Percentiles rank a stretch among this genome's conserved stretches.
phyloP scores from a whole-genome alignment of 2,329 filamentous ascomycete species.

The Neofusicoccum ribis region DNA sequence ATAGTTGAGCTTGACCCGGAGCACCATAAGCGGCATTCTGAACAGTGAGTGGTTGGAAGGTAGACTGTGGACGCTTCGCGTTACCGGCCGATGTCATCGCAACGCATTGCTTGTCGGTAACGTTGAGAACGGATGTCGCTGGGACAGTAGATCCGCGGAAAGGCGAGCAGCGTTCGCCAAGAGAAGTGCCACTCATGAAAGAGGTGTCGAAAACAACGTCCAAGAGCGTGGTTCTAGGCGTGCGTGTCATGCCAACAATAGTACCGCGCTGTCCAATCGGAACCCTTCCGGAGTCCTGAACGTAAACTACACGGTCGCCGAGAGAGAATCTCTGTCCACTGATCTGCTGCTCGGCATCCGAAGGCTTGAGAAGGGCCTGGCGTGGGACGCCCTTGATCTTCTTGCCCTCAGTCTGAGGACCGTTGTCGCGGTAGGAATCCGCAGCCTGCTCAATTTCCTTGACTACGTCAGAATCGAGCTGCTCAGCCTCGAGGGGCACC shows the following conservation, averaged over 20 bases:
- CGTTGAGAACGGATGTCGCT: constrained; percentile 83
- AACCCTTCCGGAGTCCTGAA: constrained; percentile 88
- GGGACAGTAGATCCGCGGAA: constrained; percentile 94
- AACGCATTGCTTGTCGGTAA: constrained; percentile 78
- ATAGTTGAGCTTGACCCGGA: constrained; percentile 61
- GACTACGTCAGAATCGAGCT: constrained; percentile 89
- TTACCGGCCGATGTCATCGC: constrained; percentile 61
- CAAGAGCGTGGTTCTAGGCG: constrained; percentile 75
- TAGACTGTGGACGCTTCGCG: constrained; percentile 54
- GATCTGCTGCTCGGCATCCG: constrained; percentile 90
- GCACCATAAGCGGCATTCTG: constrained; percentile 54
- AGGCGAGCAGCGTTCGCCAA: constrained; percentile 84
- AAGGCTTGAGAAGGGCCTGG: constrained; percentile 85
- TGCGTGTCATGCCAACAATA: constrained; percentile 91
- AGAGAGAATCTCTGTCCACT: constrained; percentile 80
- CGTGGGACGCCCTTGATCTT: constrained; percentile 80
- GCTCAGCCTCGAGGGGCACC: constrained; percentile 94
- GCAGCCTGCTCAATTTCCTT: constrained; percentile 75
- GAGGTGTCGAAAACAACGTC: constrained; percentile 92
- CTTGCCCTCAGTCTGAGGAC: constrained; percentile 60
- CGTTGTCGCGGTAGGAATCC: constrained; percentile 60
- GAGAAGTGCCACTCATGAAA: constrained; percentile 95
- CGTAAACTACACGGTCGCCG: constrained; percentile 90
- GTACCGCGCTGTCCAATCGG: constrained; percentile 90
- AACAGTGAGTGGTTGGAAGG: constrained; percentile 54